Conservation (phyloP, 2,329 filamentous ascomycete species). For the Xylariales sp. region DNA sequence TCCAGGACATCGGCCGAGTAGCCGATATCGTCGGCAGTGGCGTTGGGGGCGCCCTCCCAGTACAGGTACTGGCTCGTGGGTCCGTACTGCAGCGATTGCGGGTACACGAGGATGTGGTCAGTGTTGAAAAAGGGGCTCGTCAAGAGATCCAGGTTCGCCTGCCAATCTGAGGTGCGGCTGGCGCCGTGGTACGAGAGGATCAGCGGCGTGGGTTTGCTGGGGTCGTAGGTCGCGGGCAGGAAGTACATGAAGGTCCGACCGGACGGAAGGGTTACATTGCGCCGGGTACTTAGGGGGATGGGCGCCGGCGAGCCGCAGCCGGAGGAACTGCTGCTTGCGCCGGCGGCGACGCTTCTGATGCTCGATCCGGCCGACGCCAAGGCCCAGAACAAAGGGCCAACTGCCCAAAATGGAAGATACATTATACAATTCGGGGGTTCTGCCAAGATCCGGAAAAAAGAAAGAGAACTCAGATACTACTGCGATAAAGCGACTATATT, state of each 20-base stretch:
- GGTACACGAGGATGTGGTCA: slow-evolving; percentile 14
- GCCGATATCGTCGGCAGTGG: slow-evolving; percentile 18
- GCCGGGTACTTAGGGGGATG: not conserved
- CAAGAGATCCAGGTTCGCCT: slow-evolving; percentile 14
- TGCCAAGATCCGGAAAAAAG: too few relatives aligned
- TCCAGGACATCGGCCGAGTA: slow-evolving; percentile 21
- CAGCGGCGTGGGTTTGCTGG: slow-evolving; percentile 7
- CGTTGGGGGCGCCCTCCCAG: slow-evolving; percentile 15
- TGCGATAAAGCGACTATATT: too few relatives aligned
- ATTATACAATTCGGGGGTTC: too few relatives aligned
- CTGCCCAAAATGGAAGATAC: too few relatives aligned
- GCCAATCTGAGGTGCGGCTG: slow-evolving; percentile 10
- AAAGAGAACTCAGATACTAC: too few relatives aligned
- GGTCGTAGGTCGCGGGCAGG: slow-evolving; percentile 11
- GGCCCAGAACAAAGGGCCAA: not conserved
- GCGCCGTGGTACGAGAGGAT: slow-evolving; percentile 15
- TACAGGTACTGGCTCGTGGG: slow-evolving; percentile 4
- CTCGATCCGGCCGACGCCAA: not conserved
- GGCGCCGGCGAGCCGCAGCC: not conserved
- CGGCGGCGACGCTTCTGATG: too few relatives aligned
- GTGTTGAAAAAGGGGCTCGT: slow-evolving; percentile 13
- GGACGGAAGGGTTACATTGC: slow-evolving; percentile 2
- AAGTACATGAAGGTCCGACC: slow-evolving; percentile 12
- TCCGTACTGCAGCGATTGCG: slow-evolving; percentile 11
- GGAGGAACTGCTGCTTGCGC: too few relatives aligned